Conservation (phyloP, 78 protist species). For the Ministeria vibrans region DNA sequence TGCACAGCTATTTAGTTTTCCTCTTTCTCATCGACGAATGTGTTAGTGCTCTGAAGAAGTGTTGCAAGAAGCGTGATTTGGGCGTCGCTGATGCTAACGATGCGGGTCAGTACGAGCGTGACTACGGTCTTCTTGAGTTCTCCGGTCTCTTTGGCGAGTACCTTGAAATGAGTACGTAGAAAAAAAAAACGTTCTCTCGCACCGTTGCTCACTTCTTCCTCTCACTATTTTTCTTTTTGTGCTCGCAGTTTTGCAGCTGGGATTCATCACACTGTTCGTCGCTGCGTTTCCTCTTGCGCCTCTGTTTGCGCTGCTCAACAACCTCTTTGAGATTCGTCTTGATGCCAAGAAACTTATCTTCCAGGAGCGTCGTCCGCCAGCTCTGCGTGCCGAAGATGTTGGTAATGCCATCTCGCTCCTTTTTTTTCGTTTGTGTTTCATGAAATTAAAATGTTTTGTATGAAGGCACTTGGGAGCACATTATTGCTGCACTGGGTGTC, state of each 20-base stretch:
- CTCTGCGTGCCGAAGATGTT: conserved; percentile 2
- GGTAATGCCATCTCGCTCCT: not conserved
- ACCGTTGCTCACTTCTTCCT: not conserved
- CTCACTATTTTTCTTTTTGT: not conserved
- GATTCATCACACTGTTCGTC: conserved; percentile 46
- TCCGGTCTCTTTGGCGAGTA: conserved; percentile 16
- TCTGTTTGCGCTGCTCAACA: conserved; percentile 45
- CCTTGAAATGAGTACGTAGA: not conserved
- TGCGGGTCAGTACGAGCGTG: conserved; percentile 6
- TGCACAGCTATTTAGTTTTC: too few relatives aligned
- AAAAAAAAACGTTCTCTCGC: not conserved
- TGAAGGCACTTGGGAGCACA: not conserved
- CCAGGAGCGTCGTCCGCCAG: conserved; percentile 20
- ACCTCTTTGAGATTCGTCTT: conserved; percentile 47
- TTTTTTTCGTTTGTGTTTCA: not conserved
- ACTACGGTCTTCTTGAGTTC: not conserved
- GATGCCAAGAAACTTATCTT: conserved; percentile 50
- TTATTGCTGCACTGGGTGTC: not conserved
- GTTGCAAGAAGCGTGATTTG: too few relatives aligned
- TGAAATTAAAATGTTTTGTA: not conserved
- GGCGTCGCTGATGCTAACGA: too few relatives aligned
- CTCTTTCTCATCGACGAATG: too few relatives aligned
- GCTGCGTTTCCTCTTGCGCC: conserved; percentile 63
- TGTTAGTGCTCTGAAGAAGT: too few relatives aligned
- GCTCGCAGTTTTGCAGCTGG: conserved; percentile 32